Conservation (phyloP, 73 alveolate genomes). For the Tetrahymena thermophila region DNA sequence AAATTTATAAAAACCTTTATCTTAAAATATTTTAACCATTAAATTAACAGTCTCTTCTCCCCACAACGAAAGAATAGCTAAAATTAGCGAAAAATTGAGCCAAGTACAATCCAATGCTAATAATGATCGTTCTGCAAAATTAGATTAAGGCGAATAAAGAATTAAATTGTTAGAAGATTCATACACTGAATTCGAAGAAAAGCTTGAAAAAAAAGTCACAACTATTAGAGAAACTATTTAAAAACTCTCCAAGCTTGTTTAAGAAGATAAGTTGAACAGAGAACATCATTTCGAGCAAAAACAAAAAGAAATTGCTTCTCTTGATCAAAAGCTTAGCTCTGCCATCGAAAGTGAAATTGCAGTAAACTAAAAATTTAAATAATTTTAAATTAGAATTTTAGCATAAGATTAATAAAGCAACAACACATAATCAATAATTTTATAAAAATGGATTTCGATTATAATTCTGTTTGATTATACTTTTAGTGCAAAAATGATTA, state of each 20-base stretch:
- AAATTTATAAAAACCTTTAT: neutral
- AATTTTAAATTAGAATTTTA: neutral
- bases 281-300: slow-evolving; percentile 48
- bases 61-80: slow-evolving; percentile 14
- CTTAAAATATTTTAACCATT: neutral
- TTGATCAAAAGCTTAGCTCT: slow-evolving; percentile 40
- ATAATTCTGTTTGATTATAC: no score
- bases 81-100: slow-evolving; percentile 32
- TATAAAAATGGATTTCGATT: no score
- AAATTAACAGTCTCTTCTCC: slow-evolving; percentile 16
- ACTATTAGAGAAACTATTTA: neutral
- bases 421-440: no score
- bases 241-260: slow-evolving; percentile 41
- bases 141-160: slow-evolving; percentile 51
- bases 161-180: slow-evolving; percentile 50
- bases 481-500: no score
- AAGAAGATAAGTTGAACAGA: slow-evolving; percentile 52
- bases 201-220: slow-evolving; percentile 27
- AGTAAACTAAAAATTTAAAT: neutral
- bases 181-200: slow-evolving; percentile 49
- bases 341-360: slow-evolving; percentile 42
- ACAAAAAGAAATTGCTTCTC: slow-evolving; percentile 41
- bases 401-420: neutral
- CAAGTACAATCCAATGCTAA: slow-evolving; percentile 25
- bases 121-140: slow-evolving; percentile 30